Evolutionary conservation across 1,284 basidiomycete genomes (phyloP), one percentile per base, ranked within the genome.

Genomic region (Microbotryum silenes-acaulis): DNA sequence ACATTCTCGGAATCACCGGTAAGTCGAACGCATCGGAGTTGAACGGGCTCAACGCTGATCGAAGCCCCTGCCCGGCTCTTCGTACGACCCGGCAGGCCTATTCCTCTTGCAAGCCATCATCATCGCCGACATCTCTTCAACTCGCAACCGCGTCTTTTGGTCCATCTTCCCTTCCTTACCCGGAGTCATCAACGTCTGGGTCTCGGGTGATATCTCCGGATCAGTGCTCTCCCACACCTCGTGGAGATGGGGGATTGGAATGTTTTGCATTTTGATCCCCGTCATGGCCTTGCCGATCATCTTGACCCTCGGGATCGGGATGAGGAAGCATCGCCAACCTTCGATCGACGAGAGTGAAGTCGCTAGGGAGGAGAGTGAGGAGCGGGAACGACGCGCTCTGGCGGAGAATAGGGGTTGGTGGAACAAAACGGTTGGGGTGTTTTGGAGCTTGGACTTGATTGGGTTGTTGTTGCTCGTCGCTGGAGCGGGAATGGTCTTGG

Each of bases 1-100:
- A 77, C 62, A 71, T 73, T 48, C 60, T 76, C 21, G 75, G 75
- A 18, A 74, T 76, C 59, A 74, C 74, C 0, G 72, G 74, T 42
- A 42, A 42, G 31, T 31, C 7, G 31, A 31, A 31, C 31, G 31
- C 31, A 31, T 31, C 31, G 8, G 31, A 31, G 8, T 10, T 10
- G 31, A 31, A 31, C 27, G 31, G 31, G 8, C 31, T 31, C 31
- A 31, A 31, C 31, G 31, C 31, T 31, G 31, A 31, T 31, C 31
- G 31, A 10, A 9, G 31, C 7, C 31, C 31, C 8, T 1, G 31
- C 16, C 16, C 6, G 9, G 0, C 56, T 18, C 37, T 12, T 42
- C 37, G 37, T 18, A 14, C 37, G 16, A 42, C 37, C 37, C 9
- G 31, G 9, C 37, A 42, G 37, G 73, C 2, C 51, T 72, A 8